Evolutionary conservation across 495 filamentous ascomycete species (phyloP), one percentile per base, ranked within the genome.

Genomic region (Tuber calosporum): DNA sequence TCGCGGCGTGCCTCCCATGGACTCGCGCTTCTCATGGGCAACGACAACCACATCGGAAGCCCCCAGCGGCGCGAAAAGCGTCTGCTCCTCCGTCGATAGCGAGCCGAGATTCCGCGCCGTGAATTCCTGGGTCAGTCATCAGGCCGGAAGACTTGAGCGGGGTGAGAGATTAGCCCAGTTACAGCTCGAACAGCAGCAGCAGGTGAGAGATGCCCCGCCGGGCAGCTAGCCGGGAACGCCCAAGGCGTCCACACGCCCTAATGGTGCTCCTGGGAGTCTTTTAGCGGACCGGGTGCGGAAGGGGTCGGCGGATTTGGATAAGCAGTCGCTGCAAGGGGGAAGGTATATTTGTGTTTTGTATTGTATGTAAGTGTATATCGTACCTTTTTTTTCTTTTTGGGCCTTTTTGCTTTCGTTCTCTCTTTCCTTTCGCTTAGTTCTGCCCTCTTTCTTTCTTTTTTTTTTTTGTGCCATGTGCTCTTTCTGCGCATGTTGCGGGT

Each of bases 111-210:
- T 89, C 78, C 85, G 87, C 38, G 84, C 84, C 13, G 82, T 91
- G 69, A 83, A 83, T 67, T 87, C 85, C 20, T 91, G 89, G 89
- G 88, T 91, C 3, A 84, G 86, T 76, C 86, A 90, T 74, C 89
- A 90, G 76, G 71, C 82, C 0, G 73, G 73, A 13, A 79, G 82
- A 5, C 34, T 58, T 6, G 66, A 48, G 36, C 39, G 74, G 58
- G 72, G 68, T 36, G 77, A 73, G 30, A 72, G 66, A 30, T 38
- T 75, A 38, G 73, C 66, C 17, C 20, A 72, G 42, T 39, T 79
- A 37, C 53, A 42, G 20, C 39, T 74, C 22, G 72, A 71, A 36
- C 70, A 69, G 20, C 42, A 72, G 58, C 40, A 68, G 20, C 43
- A 69, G 9, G 26, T 3, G 17, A 9, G 11, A 26, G n/a, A 30